Conservation (phyloP, 2,329 filamentous ascomycete species). For the Ophiostoma tasmaniense region DNA sequence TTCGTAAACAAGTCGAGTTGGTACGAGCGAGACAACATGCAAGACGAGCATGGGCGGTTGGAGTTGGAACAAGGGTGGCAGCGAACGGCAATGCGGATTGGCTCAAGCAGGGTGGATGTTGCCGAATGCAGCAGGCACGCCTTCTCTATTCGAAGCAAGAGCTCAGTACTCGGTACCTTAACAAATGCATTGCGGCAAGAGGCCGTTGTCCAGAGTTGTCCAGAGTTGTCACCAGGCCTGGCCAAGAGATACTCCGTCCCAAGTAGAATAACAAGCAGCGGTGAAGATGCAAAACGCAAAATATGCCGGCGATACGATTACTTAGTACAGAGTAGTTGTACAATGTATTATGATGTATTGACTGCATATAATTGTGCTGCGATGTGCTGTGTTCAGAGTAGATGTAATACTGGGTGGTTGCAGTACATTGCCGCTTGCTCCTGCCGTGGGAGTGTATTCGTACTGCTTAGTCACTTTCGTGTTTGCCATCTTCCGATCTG, state of each 20-base stretch:
- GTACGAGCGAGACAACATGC: neutral
- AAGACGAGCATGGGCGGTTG: neutral
- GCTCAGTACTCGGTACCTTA: no score
- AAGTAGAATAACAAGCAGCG: neutral
- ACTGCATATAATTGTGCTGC: neutral
- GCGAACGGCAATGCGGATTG: neutral
- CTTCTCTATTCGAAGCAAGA: neutral
- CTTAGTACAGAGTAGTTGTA: no score
- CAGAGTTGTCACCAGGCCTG: neutral
- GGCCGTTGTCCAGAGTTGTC: neutral
- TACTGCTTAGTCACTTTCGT: neutral
- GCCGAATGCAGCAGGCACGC: neutral
- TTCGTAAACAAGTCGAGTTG: neutral
- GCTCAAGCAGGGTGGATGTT: neutral
- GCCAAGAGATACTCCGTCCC: neutral
- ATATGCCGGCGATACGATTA: neutral
- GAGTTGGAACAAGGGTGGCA: neutral
- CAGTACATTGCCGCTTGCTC: neutral
- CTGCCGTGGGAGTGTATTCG: neutral
- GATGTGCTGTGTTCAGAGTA: neutral
- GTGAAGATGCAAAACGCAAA: neutral
- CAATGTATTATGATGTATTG: neutral
- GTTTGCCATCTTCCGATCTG: neutral
- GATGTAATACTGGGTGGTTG: neutral
- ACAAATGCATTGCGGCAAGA: neutral